These are phyloP conservation scores for Suillus subluteus DNA, from an alignment of 768 basidiomycete genomes.

Conservation along the genomic window DNA sequence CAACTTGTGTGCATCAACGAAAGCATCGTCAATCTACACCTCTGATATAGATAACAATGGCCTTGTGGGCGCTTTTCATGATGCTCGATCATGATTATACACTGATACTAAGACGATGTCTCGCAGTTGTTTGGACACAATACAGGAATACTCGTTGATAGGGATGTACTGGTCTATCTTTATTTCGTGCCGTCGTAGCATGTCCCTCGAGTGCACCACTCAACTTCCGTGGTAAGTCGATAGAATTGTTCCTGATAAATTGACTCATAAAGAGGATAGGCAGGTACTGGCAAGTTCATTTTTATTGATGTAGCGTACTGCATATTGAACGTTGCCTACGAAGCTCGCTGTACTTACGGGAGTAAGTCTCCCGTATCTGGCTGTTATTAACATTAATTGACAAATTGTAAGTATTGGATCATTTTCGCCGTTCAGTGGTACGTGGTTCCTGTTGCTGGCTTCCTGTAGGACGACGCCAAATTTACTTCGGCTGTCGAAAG, in stretches of 20 bases:
- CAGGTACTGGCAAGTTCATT: background rate
- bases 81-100: background rate
- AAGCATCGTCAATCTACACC: background rate
- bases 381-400: background rate
- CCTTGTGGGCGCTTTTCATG: background rate
- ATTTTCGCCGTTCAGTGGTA: constrained; percentile 28
- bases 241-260: background rate
- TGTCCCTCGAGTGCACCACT: background rate
- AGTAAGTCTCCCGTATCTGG: background rate
- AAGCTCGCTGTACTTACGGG: background rate
- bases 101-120: background rate
- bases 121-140: background rate
- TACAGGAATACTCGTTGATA: background rate
- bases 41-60: background rate
- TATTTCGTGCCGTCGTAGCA: background rate
- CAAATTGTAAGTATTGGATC: constrained; percentile 17
- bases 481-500: constrained; percentile 11
- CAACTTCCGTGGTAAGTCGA: background rate
- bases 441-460: background rate
- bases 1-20: background rate
- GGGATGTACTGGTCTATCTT: background rate
- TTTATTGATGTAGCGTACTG: background rate
- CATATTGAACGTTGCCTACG: background rate
- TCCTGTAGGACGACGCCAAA: background rate
- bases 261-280: background rate